Conservation (phyloP, 441 rosid genomes). For the Croton setiger region DNA sequence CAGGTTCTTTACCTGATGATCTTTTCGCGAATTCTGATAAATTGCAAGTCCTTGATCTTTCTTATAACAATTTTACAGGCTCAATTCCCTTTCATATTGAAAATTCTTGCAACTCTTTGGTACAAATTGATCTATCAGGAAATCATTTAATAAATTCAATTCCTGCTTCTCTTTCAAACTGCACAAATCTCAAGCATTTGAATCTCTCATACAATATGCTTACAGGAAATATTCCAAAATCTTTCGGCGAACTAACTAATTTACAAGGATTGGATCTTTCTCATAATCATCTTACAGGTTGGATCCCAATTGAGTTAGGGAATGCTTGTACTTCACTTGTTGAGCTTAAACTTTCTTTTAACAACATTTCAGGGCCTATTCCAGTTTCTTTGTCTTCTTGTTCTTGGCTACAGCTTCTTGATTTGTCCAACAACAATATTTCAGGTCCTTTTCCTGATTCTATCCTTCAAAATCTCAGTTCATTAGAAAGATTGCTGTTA, state of each 20-base stretch:
- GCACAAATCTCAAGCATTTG: slow-evolving; percentile 67
- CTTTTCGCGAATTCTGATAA: slow-evolving; percentile 48
- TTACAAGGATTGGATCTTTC: slow-evolving; percentile 77
- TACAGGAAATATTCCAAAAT: slow-evolving; percentile 61
- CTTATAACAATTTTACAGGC: slow-evolving; percentile 83
- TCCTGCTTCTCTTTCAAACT: slow-evolving; percentile 63
- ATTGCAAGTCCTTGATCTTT: slow-evolving; percentile 74
- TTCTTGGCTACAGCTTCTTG: slow-evolving; percentile 60
- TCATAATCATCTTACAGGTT: slow-evolving; percentile 66
- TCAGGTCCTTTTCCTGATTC: slow-evolving; percentile 72
- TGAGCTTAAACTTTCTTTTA: slow-evolving; percentile 56
- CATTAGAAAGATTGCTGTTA: slow-evolving; percentile 62
- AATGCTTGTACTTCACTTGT: slow-evolving; percentile 58
- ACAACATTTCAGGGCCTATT: slow-evolving; percentile 74
- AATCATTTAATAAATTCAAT: slow-evolving; percentile 53
- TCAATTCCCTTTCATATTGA: slow-evolving; percentile 56
- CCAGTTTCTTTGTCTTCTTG: slow-evolving; percentile 65
- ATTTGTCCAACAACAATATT: slow-evolving; percentile 83
- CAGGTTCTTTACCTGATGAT: slow-evolving; percentile 59
- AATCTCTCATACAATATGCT: slow-evolving; percentile 61
- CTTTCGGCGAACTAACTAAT: slow-evolving; percentile 49
- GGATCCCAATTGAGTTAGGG: slow-evolving; percentile 82
- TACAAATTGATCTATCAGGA: slow-evolving; percentile 61
- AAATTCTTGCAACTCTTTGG: slow-evolving; percentile 56
- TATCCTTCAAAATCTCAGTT: slow-evolving; percentile 52